Percentiles rank a stretch among this genome's conserved stretches.
Conservation (phyloP, 2,329 filamentous ascomycete genomes). For the Phoma herbarum region DNA sequence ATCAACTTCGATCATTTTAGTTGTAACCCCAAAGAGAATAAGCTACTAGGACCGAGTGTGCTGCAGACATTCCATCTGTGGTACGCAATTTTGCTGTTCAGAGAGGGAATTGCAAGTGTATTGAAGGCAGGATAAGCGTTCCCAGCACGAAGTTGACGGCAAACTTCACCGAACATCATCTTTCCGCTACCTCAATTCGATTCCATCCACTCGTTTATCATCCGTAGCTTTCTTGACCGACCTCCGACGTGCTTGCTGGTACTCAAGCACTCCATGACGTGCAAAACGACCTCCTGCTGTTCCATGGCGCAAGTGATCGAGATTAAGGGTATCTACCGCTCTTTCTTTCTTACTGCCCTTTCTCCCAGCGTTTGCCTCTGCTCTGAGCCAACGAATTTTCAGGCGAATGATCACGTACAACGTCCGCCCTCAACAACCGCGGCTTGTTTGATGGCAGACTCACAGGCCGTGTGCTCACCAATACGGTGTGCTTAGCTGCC, state of each 20-base stretch:
- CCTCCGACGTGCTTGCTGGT: neutral
- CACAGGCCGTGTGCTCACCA: no score
- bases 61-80: constrained; percentile 12
- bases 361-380: no score
- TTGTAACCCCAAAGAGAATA: constrained; percentile 19
- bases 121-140: neutral
- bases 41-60: constrained; percentile 3
- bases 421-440: no score
- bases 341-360: no score
- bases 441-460: no score
- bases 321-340: neutral
- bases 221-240: neutral
- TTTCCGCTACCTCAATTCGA: neutral
- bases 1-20: constrained; percentile 2
- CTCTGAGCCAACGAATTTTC: no score
- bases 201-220: neutral
- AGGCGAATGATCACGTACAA: no score
- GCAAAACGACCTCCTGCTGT: neutral
- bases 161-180: neutral
- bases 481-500: no score
- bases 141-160: neutral
- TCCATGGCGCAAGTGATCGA: neutral
- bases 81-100: constrained; percentile 12
- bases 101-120: constrained; percentile 1
- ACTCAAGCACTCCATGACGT: neutral